Percentiles rank a stretch among this genome's conserved stretches.
Evolutionary conservation across 2,329 filamentous ascomycete species (phyloP).

Genomic region (Penicillium sp.): DNA sequence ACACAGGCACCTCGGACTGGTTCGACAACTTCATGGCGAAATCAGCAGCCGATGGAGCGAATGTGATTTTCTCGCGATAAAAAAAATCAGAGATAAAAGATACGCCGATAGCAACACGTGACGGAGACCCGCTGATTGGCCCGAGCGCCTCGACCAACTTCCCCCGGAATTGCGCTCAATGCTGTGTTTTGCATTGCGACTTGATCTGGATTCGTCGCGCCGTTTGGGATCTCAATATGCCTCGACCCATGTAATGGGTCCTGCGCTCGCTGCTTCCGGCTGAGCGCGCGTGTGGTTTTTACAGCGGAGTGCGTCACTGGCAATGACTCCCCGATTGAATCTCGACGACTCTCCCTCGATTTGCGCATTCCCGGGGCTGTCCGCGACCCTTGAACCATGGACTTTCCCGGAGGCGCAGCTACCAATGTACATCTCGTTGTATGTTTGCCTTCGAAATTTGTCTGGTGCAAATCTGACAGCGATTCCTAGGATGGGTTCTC

Average conservation of each 20-base stretch:
- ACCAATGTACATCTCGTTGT: conserved; percentile 42
- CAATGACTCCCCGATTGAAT: conserved; percentile 32
- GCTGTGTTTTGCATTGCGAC: conserved; percentile 9
- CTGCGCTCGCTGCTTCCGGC: conserved; percentile 16
- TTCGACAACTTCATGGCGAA: conserved; percentile 49
- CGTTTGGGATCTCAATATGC: conserved; percentile 9
- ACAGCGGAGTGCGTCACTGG: conserved; percentile 22
- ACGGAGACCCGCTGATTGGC: conserved; percentile 28
- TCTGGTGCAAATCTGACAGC: conserved; percentile 17
- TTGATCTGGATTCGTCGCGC: conserved; percentile 5
- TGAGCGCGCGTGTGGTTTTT: conserved; percentile 15
- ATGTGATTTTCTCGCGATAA: conserved; percentile 5
- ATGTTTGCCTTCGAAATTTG: conserved; percentile 17
- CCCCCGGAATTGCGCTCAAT: conserved; percentile 25
- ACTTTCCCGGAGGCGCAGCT: conserved; percentile 40
- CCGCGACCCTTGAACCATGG: conserved; percentile 34
- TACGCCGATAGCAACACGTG: conserved; percentile 32
- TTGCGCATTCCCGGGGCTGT: conserved; percentile 26
- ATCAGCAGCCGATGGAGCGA: conserved; percentile 5
- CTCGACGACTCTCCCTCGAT: conserved; percentile 23
- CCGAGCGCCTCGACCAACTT: conserved; percentile 29
- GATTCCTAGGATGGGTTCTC: conserved; percentile 39
- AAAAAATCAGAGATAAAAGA: conserved; percentile 24
- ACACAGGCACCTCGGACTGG: conserved; percentile 77
- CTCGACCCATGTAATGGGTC: conserved; percentile 15